Conservation (phyloP, 1,139 yeast genomes). For the Nakaseomyces kungkrabaensis region DNA sequence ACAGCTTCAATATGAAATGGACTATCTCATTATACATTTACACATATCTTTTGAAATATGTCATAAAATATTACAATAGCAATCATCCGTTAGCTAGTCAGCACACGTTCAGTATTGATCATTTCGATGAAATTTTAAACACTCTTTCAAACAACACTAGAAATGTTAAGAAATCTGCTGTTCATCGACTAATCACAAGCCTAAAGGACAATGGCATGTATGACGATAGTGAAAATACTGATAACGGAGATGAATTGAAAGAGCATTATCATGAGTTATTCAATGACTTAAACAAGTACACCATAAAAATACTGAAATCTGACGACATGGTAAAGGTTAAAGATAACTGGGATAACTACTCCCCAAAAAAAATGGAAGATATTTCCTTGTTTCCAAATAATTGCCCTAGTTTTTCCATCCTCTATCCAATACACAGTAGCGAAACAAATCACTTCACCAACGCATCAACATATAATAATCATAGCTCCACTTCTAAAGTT, state of each 20-base stretch:
- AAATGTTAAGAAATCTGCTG: conserved; percentile 10
- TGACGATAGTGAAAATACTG: not conserved
- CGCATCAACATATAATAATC: not conserved
- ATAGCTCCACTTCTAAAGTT: not conserved
- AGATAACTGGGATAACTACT: not conserved
- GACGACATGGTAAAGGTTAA: not conserved
- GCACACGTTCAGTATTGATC: conserved; percentile 1
- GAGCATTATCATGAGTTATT: not conserved
- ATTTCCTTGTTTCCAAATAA: conserved; percentile 2
- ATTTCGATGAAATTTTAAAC: conserved; percentile 9
- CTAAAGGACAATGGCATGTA: conserved; percentile 1
- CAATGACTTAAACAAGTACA: not conserved
- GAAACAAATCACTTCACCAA: not conserved
- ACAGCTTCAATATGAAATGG: conserved; percentile 14
- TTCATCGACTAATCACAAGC: conserved; percentile 7
- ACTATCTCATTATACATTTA: conserved; percentile 14
- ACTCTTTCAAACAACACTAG: conserved; percentile 9
- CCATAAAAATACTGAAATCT: not conserved
- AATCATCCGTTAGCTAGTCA: not conserved
- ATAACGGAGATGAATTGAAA: not conserved
- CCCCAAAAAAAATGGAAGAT: not conserved
- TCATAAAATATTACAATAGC: conserved; percentile 8
- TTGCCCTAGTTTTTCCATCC: not conserved
- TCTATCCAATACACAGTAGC: conserved; percentile 5
- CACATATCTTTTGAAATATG: conserved; percentile 14